Conservation (phyloP, 306 rosid genomes). For the Glycine tomentella region DNA sequence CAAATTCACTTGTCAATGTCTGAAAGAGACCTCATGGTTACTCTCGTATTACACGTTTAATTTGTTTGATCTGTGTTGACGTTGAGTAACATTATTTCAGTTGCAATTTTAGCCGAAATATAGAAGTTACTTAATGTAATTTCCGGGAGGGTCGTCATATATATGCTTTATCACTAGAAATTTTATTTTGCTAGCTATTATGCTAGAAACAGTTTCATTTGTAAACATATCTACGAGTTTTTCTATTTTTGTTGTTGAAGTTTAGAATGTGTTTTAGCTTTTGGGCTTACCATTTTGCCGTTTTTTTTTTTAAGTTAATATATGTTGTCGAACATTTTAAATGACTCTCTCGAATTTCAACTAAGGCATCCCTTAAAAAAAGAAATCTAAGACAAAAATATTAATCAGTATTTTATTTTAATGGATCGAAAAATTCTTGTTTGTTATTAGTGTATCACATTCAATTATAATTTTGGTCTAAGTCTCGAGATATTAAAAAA, state of each 20-base stretch:
- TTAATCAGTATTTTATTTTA: neutral
- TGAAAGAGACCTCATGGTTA: slow-evolving; percentile 31
- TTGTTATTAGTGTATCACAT: neutral
- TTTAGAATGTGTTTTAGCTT: slow-evolving; percentile 23
- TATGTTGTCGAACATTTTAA: neutral
- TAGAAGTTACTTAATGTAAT: neutral
- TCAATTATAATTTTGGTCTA: no score
- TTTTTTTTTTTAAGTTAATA: neutral
- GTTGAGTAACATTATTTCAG: slow-evolving; percentile 24
- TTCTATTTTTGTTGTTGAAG: slow-evolving; percentile 27
- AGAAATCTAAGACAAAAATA: neutral
- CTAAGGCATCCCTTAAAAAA: neutral
- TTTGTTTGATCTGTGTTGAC: slow-evolving; percentile 14
- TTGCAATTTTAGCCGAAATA: slow-evolving; percentile 12
- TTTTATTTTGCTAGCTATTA: slow-evolving; percentile 16
- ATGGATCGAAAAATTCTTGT: neutral
- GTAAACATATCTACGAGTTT: neutral
- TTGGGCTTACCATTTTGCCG: neutral
- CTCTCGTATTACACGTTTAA: slow-evolving; percentile 10
- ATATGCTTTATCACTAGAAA: neutral
- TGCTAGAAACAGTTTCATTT: slow-evolving; percentile 35
- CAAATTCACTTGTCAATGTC: slow-evolving; percentile 36
- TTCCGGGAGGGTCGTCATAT: neutral
- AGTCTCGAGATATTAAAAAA: neutral
- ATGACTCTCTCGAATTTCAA: neutral